phyloP scores from a whole-genome alignment of 495 filamentous ascomycete genomes.

The Tuber umbilicatum region DNA sequence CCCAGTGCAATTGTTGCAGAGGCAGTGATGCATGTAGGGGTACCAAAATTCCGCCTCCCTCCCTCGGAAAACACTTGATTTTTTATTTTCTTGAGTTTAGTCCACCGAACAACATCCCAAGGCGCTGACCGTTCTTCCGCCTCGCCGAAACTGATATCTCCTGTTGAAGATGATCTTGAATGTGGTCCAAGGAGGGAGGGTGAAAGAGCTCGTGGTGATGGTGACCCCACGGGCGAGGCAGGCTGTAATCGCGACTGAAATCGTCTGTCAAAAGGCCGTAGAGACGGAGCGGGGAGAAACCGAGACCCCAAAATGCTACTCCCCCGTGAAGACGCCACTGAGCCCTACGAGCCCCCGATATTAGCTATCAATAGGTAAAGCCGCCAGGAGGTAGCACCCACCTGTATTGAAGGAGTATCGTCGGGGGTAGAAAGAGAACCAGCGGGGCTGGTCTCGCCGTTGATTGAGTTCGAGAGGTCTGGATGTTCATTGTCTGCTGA shows the following conservation, averaged over 20 bases:
- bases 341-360: conserved; percentile 55
- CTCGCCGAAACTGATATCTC: conserved; percentile 25
- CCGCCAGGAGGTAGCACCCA: conserved; percentile 44
- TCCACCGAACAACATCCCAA: conserved; percentile 97
- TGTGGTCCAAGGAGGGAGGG: conserved; percentile 70
- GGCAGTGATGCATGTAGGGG: conserved; percentile 82
- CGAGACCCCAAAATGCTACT: conserved; percentile 55
- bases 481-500: conserved; percentile 27
- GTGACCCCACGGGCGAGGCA: conserved; percentile 10
- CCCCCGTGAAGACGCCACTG: conserved; percentile 66
- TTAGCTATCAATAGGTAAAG: conserved; percentile 37
- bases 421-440: conserved; percentile 58
- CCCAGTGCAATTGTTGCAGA: conserved; percentile 85
- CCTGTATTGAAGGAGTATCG: conserved; percentile 82
- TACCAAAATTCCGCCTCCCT: conserved; percentile 85
- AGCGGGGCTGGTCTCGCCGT: conserved; percentile 39
- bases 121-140: conserved; percentile 53
- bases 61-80: conserved; percentile 89
- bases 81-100: conserved; percentile 81
- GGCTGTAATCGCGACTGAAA: conserved; percentile 72
- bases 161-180: conserved; percentile 66
- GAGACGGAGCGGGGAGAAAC: conserved; percentile 64
- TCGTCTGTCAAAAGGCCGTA: conserved; percentile 86
- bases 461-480: conserved; percentile 22
- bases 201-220: conserved; percentile 62